Conservation (phyloP, 331 rosid genomes). For the Quercus lobata region DNA sequence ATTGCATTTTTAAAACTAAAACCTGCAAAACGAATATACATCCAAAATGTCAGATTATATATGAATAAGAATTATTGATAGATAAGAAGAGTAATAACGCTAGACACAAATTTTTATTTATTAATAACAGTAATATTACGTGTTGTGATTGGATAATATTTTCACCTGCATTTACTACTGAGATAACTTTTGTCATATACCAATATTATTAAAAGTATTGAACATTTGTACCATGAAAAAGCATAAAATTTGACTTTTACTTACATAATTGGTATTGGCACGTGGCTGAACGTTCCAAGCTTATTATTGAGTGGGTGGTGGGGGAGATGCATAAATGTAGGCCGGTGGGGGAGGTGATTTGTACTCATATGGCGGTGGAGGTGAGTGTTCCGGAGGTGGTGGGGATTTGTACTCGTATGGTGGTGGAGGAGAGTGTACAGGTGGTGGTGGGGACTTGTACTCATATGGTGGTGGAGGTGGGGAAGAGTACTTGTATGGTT, state of each 20-base stretch:
- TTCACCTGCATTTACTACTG: too few relatives aligned
- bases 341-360: conserved; percentile 66
- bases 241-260: conserved; percentile 14
- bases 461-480: neutral
- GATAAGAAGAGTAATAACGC: neutral
- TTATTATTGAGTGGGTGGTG: conserved; percentile 71
- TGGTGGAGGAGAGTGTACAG: neutral
- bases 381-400: conserved; percentile 31
- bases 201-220: too few relatives aligned
- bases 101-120: neutral
- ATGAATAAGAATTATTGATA: neutral
- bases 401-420: conserved; percentile 25
- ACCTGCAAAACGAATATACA: conserved; percentile 17
- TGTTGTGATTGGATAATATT: too few relatives aligned
- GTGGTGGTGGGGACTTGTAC: neutral
- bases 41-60: neutral
- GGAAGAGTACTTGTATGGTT: neutral
- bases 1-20: conserved; percentile 39
- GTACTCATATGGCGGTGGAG: conserved; percentile 48
- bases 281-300: neutral
- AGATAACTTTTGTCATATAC: too few relatives aligned
- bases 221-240: neutral
- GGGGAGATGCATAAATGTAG: conserved; percentile 85
- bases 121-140: too few relatives aligned
- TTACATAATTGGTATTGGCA: conserved; percentile 48